Percentiles rank a stretch among this genome's conserved stretches.
Conservation (phyloP, 176 grass and related monocot genomes). For the sorghum (Sorghum bicolor) region DNA sequence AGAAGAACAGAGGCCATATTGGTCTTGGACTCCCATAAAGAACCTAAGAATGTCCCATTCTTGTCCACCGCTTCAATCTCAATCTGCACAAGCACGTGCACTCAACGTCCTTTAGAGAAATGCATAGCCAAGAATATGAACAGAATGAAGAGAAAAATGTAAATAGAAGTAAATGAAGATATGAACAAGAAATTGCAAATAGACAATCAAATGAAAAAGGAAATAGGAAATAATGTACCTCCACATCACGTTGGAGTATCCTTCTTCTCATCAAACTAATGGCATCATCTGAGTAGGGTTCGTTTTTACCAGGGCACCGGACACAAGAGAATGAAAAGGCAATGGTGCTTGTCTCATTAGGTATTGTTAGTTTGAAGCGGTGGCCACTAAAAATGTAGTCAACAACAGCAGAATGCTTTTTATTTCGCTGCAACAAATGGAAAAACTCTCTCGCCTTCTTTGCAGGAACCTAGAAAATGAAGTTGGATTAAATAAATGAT, state of each 20-base stretch:
- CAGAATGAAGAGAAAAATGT: neutral
- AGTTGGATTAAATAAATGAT: neutral
- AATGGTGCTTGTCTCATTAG: constrained; percentile 61
- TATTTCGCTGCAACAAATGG: constrained; percentile 65
- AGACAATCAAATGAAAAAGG: neutral
- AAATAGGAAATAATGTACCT: constrained; percentile 21
- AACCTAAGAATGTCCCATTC: constrained; percentile 90
- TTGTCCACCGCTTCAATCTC: constrained; percentile 86
- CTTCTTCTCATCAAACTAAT: constrained; percentile 64
- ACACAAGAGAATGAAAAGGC: constrained; percentile 66
- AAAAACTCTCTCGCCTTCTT: constrained; percentile 92
- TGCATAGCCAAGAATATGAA: neutral
- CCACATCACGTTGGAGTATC: constrained; percentile 67
- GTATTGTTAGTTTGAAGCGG: constrained; percentile 58
- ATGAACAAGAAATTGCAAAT: neutral
- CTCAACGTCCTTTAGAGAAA: neutral
- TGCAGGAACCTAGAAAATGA: constrained; percentile 44
- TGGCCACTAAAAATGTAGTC: constrained; percentile 62
- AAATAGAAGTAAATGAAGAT: neutral
- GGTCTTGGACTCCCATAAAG: constrained; percentile 75
- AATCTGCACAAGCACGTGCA: constrained; percentile 40
- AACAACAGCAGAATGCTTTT: constrained; percentile 49
- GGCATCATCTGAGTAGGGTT: constrained; percentile 55
- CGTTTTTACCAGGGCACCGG: constrained; percentile 54
- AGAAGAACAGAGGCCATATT: constrained; percentile 69